These are phyloP conservation scores for Kokia cookei DNA, from an alignment of 441 rosid genomes.

Conservation along the genomic window DNA sequence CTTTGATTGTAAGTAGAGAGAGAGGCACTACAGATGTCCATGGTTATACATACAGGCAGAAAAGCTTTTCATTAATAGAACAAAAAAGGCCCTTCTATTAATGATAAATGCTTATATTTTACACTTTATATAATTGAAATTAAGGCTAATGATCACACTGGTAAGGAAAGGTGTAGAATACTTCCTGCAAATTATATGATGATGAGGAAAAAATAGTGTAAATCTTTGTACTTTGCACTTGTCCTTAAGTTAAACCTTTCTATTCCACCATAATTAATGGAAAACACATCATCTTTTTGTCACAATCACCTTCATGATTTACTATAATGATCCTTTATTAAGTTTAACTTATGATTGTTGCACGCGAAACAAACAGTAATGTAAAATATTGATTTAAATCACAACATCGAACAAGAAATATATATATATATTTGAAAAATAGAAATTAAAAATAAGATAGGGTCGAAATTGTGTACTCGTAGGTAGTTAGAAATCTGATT, in stretches of 20 bases:
- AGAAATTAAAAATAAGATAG: no score
- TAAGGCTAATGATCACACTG: background rate
- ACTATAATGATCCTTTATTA: background rate
- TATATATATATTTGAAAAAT: no score
- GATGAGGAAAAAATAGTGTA: slow-evolving; percentile 11
- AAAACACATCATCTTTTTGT: slow-evolving; percentile 18
- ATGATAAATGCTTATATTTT: background rate
- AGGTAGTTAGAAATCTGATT: no score
- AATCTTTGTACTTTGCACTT: slow-evolving; percentile 21
- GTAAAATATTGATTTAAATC: no score
- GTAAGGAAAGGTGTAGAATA: slow-evolving; percentile 33
- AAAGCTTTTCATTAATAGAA: background rate
- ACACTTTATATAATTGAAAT: background rate
- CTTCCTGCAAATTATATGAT: slow-evolving; percentile 18
- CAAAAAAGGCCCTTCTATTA: background rate
- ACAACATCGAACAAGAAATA: no score
- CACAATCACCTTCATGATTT: slow-evolving; percentile 20
- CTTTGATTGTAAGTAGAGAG: background rate
- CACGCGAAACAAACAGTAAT: no score
- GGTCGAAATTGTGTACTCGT: no score
- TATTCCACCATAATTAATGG: slow-evolving; percentile 11
- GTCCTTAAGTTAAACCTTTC: slow-evolving; percentile 13
- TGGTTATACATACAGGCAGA: background rate
- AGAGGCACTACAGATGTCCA: background rate
- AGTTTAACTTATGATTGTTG: background rate